phyloP scores from a whole-genome alignment of 2,329 filamentous ascomycete species.

The Verticillium nubilum region DNA sequence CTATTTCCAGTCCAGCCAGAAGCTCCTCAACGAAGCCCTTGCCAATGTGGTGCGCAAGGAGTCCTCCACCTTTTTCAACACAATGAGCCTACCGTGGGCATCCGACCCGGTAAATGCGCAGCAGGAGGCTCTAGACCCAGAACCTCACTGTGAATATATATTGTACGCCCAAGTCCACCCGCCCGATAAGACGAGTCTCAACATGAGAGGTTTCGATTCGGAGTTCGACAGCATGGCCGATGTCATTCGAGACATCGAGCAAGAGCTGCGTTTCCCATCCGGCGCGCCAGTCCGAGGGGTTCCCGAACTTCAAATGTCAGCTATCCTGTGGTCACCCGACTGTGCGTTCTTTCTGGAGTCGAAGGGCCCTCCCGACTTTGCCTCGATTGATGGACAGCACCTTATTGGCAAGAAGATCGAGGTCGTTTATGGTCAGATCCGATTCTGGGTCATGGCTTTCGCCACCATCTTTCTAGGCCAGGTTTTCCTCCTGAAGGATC shows the following conservation, averaged over 20 bases:
- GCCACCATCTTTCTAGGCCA: constrained; percentile 55
- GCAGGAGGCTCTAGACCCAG: constrained; percentile 51
- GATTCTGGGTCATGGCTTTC: constrained; percentile 53
- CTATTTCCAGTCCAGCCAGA: constrained; percentile 53
- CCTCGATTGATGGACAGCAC: constrained; percentile 46
- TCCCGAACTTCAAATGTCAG: constrained; percentile 56
- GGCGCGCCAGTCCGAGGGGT: constrained; percentile 51
- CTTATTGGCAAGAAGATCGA: constrained; percentile 57
- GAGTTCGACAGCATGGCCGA: constrained; percentile 26
- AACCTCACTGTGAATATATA: constrained; percentile 83
- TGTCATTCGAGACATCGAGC: constrained; percentile 51
- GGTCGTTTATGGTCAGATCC: constrained; percentile 49
- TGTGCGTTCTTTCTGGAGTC: constrained; percentile 62
- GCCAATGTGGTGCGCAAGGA: constrained; percentile 61
- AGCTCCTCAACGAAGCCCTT: constrained; percentile 68
- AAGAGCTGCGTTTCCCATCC: constrained; percentile 55
- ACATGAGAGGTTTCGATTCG: constrained; percentile 22
- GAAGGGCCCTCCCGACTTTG: constrained; percentile 54
- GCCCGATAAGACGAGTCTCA: constrained; percentile 31
- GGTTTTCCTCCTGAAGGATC: constrained; percentile 54
- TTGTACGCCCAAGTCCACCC: constrained; percentile 77
- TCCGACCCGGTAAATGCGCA: constrained; percentile 57
- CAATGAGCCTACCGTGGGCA: constrained; percentile 69
- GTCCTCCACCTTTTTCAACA: constrained; percentile 46
- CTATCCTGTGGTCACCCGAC: constrained; percentile 62